Conservation (phyloP, 208 protist species). For the Phytomonas sp. region DNA sequence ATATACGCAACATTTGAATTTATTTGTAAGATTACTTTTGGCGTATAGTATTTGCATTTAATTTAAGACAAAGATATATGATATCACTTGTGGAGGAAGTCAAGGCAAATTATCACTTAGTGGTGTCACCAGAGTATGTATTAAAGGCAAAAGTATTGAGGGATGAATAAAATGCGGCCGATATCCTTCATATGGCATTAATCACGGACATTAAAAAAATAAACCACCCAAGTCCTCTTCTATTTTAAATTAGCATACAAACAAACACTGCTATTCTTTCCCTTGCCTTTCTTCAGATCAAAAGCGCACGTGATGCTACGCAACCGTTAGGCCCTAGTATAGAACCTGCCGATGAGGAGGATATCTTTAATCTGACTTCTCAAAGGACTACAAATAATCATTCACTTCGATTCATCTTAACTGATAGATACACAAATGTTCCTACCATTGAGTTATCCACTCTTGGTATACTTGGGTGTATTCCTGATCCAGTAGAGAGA, state of each 20-base stretch:
- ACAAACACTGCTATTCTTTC: constrained; percentile 24
- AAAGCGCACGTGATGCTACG: constrained; percentile 59
- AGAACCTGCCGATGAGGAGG: constrained; percentile 48
- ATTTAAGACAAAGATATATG: constrained; percentile 16
- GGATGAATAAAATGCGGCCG: constrained; percentile 22
- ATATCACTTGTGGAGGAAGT: constrained; percentile 28
- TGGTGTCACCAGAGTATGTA: constrained; percentile 47
- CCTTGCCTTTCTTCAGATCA: constrained; percentile 67
- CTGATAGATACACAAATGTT: constrained; percentile 61
- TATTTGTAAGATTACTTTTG: not conserved
- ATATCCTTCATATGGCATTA: constrained; percentile 45
- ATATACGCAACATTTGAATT: not conserved
- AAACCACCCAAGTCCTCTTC: constrained; percentile 36
- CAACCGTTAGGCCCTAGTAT: constrained; percentile 72
- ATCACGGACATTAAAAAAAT: constrained; percentile 58
- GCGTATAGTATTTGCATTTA: not conserved
- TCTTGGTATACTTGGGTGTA: constrained; percentile 36
- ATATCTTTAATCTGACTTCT: constrained; percentile 23
- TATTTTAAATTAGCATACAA: constrained; percentile 45
- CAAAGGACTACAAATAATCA: constrained; percentile 44
- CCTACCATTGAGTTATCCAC: constrained; percentile 68
- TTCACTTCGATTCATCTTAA: constrained; percentile 60
- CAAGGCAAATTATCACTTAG: constrained; percentile 28
- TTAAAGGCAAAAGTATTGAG: constrained; percentile 23
- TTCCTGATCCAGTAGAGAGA: constrained; percentile 73